Percentiles rank a stretch among this genome's conserved stretches.
phyloP scores from a whole-genome alignment of 2,329 filamentous ascomycete species.

The Penicillium paneum region DNA sequence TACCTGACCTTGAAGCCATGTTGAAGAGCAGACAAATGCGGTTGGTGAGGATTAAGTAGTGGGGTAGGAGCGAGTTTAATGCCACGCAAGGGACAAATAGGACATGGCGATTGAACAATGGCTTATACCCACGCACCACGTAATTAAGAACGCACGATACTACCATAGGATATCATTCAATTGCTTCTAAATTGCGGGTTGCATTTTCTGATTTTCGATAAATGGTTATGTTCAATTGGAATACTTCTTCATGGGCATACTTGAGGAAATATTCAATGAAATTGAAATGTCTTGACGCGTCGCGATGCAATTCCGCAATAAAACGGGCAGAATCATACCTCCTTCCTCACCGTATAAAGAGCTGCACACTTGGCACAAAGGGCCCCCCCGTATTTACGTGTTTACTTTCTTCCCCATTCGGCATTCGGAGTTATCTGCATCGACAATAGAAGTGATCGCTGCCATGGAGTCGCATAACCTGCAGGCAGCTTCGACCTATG shows the following conservation, averaged over 20 bases:
- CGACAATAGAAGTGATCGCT: constrained; percentile 14
- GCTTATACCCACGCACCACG: background rate
- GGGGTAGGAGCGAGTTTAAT: background rate
- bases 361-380: constrained; percentile 22
- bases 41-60: background rate
- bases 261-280: background rate
- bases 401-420: constrained; percentile 47
- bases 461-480: constrained; percentile 51
- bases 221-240: background rate
- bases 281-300: background rate
- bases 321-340: constrained; percentile 3
- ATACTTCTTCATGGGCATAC: background rate
- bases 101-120: background rate
- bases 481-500: constrained; percentile 60
- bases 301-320: background rate
- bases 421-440: constrained; percentile 18
- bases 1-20: constrained; percentile 1
- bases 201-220: too few species aligned
- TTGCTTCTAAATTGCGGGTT: background rate
- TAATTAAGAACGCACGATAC: background rate
- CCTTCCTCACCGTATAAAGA: constrained; percentile 4
- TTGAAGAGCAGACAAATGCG: background rate
- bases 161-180: background rate
- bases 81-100: background rate
- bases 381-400: constrained; percentile 27